Base-by-base conservation (phyloP, 2,329 filamentous ascomycete species). In the Cladosporium phlei region DNA sequence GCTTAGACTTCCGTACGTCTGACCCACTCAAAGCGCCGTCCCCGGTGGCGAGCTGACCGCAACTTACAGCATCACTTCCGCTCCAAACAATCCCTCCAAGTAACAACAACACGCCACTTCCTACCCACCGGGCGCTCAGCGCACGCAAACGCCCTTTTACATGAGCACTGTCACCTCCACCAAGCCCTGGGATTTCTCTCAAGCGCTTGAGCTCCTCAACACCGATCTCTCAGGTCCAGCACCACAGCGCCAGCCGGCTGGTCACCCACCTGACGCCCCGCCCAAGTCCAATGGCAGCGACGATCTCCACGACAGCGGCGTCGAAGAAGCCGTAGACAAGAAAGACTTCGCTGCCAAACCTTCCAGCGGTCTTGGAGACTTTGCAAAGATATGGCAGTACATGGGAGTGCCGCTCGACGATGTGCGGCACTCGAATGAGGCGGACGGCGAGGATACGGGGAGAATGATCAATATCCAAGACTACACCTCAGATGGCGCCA, bases 141-240 rank as follows among this genome's bases (percentile, higher is more conserved):
- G 50, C 55, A 39, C 29, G 28, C 43, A 27, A 37, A 27, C 32
- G 14, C 42, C 33, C 30, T 47, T 44, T 47, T 53, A 50, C 44
- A 64, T 64, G 61, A 58, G 54, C 44, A 53, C 60, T 34, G 58
- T 60, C 47, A 61, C 63, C 12, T 50, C 59, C 35, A 60, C 63
- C 44, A 65, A 64, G 46, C 61, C 66, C 33, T 75, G 72, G 72
- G 69, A 72, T 57, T 69, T 74, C 46, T 65, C 68, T 48, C 62
- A 68, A n/a, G 69, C 68, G 29, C 61, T 71, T 46, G 64, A 69
- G 28, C 62, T 74, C 28, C 64, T 71, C 54, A 63, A 64, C 47
- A 58, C 56, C 19, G 24, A 45, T 14, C 54, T 63, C 21, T 47
- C 52, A 9, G 35, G 46, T 12, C 43, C 47, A 10, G 29, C 35